phyloP scores from a whole-genome alignment of 202 grass and related monocot genomes.

The Zizania palustris region DNA sequence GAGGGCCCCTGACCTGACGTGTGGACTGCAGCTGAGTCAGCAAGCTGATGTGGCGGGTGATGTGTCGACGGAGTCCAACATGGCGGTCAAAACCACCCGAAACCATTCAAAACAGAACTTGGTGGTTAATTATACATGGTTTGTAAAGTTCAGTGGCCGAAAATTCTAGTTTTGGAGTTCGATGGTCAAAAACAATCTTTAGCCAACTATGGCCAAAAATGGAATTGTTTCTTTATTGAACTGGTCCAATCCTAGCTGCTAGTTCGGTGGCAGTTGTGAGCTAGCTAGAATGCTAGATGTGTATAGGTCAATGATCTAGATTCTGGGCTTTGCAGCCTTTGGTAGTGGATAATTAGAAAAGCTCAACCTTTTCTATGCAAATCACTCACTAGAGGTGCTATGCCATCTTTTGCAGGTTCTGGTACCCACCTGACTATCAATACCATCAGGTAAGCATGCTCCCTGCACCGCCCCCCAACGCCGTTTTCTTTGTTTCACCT shows the following conservation, averaged over 20 bases:
- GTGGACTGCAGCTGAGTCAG: too few species aligned
- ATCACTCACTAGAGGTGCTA: constrained; percentile 45
- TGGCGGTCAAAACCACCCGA: too few species aligned
- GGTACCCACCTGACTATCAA: constrained; percentile 78
- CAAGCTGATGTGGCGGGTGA: too few species aligned
- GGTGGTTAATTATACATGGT: too few species aligned
- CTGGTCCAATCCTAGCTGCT: neutral
- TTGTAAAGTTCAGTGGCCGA: too few species aligned
- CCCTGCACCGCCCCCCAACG: neutral
- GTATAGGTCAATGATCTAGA: constrained; percentile 37
- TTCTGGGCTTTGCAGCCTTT: constrained; percentile 47
- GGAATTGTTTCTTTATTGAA: too few species aligned
- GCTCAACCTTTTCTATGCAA: constrained; percentile 23
- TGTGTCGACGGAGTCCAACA: too few species aligned
- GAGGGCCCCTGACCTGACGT: too few species aligned
- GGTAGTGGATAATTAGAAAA: constrained; percentile 39
- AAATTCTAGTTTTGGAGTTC: too few species aligned
- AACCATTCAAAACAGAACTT: too few species aligned
- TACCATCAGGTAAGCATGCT: constrained; percentile 76
- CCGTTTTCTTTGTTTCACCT: constrained; percentile 9
- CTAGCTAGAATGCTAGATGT: neutral
- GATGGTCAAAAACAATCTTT: too few species aligned
- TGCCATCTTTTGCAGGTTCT: constrained; percentile 74
- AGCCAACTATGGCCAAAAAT: too few species aligned
- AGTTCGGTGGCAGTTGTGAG: neutral